These are phyloP conservation scores for Tolypocladium capitatum DNA, from an alignment of 2,329 filamentous ascomycete species.

Conservation along the genomic window DNA sequence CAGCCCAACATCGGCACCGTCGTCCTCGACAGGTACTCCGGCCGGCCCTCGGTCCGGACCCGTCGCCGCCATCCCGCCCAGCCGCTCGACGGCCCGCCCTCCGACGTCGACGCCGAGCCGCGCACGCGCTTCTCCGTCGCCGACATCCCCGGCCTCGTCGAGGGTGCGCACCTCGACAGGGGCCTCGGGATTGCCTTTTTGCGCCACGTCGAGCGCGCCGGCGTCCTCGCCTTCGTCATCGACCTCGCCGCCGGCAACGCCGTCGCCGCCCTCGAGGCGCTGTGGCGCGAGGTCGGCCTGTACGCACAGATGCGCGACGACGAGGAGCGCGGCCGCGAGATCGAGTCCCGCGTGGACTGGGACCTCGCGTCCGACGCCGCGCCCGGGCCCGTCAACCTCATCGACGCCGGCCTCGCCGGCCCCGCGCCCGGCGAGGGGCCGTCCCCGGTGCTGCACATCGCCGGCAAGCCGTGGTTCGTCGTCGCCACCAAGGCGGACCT, in stretches of 20 bases:
- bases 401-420: conserved; percentile 8
- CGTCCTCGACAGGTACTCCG: conserved; percentile 75
- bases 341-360: conserved; percentile 43
- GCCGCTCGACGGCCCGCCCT: background rate
- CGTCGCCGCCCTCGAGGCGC: conserved; percentile 59
- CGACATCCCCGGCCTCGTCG: conserved; percentile 87
- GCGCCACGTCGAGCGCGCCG: conserved; percentile 85
- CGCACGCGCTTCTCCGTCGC: conserved; percentile 83
- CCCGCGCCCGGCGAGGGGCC: conserved; percentile 1
- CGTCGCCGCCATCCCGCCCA: conserved; percentile 9
- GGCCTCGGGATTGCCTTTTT: conserved; percentile 86
- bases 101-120: conserved; percentile 33
- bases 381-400: conserved; percentile 12
- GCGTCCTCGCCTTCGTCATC: conserved; percentile 85
- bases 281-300: conserved; percentile 83
- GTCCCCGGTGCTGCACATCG: conserved; percentile 51
- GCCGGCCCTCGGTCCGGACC: conserved; percentile 45
- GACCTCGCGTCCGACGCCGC: conserved; percentile 36
- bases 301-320: conserved; percentile 73
- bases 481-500: conserved; percentile 88
- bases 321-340: conserved; percentile 52
- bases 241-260: conserved; percentile 73
- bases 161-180: conserved; percentile 82
- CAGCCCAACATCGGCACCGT: conserved; percentile 94
- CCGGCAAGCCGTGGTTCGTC: conserved; percentile 94